Percentiles rank a stretch among this genome's conserved stretches.
Evolutionary conservation across 345 rosid species (phyloP).

Genomic region (Syzygium grande): DNA sequence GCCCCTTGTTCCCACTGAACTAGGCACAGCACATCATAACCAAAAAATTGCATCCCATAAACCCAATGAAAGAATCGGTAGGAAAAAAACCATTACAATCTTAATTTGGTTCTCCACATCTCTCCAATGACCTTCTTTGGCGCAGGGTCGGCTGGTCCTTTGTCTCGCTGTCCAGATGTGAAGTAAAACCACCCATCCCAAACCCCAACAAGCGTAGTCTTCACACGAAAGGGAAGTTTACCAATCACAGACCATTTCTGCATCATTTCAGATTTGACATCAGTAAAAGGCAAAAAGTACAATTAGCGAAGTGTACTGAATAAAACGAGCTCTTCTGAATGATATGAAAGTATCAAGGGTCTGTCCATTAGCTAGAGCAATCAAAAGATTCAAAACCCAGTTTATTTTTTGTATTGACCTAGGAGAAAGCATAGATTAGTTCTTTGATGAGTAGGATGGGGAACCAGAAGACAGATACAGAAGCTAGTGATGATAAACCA

Average conservation of each 20-base stretch:
- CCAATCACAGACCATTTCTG: conserved; percentile 92
- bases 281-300: background rate
- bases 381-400: background rate
- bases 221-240: conserved; percentile 89
- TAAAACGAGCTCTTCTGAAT: background rate
- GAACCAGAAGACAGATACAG: background rate
- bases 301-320: background rate
- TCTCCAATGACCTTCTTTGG: conserved; percentile 83
- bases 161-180: conserved; percentile 96
- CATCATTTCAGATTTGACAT: background rate
- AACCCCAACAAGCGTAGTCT: conserved; percentile 76
- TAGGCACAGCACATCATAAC: background rate
- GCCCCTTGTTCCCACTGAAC: background rate
- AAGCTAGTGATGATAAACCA: background rate
- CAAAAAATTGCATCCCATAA: background rate
- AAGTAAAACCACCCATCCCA: conserved; percentile 86
- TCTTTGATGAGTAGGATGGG: background rate
- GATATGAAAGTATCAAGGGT: background rate
- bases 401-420: background rate
- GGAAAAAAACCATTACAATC: conserved; percentile 14
- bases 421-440: background rate
- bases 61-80: background rate
- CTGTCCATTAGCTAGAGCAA: background rate
- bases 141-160: conserved; percentile 72
- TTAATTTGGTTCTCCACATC: conserved; percentile 87